Conservation (phyloP, 2,329 filamentous ascomycete genomes). For the Cryphonectria parasitica region DNA sequence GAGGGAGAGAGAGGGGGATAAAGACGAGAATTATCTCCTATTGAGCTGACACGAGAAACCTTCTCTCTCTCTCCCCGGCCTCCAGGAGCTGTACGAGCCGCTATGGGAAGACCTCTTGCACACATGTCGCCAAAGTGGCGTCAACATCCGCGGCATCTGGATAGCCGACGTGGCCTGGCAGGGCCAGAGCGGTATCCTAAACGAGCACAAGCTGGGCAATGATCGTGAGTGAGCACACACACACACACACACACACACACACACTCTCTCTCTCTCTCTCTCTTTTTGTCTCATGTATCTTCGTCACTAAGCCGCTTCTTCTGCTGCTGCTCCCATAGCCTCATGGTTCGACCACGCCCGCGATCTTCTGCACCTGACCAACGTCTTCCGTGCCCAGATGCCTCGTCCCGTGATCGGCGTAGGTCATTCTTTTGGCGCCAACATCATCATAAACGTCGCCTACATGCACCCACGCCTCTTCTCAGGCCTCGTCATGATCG, state of each 20-base stretch:
- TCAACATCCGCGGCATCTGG: slow-evolving; percentile 82
- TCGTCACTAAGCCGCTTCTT: neutral
- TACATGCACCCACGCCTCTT: slow-evolving; percentile 82
- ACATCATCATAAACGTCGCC: slow-evolving; percentile 71
- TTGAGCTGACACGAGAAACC: slow-evolving; percentile 23
- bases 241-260: neutral
- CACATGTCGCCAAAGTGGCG: slow-evolving; percentile 58
- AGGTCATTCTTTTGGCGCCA: slow-evolving; percentile 87
- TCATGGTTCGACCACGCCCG: slow-evolving; percentile 85
- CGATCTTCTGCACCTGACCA: slow-evolving; percentile 84
- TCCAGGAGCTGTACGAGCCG: slow-evolving; percentile 86
- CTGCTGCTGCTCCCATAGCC: slow-evolving; percentile 50
- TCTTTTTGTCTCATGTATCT: neutral
- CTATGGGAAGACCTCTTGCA: slow-evolving; percentile 82
- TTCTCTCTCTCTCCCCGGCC: neutral
- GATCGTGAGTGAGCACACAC: slow-evolving; percentile 65
- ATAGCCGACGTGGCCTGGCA: slow-evolving; percentile 89
- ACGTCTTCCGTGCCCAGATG: slow-evolving; percentile 78
- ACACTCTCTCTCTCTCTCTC: slow-evolving; percentile 25
- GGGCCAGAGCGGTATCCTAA: slow-evolving; percentile 77
- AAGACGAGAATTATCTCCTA: neutral
- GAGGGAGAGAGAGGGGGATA: too few relatives aligned
- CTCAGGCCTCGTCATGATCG: slow-evolving; percentile 75
- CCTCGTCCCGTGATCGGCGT: slow-evolving; percentile 81
- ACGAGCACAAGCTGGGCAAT: slow-evolving; percentile 76